Percentiles rank a stretch among this genome's conserved stretches.
These are phyloP conservation scores for Phytopythium mirpurense DNA, from an alignment of 352 stramenopile species.

Conservation along the genomic window DNA sequence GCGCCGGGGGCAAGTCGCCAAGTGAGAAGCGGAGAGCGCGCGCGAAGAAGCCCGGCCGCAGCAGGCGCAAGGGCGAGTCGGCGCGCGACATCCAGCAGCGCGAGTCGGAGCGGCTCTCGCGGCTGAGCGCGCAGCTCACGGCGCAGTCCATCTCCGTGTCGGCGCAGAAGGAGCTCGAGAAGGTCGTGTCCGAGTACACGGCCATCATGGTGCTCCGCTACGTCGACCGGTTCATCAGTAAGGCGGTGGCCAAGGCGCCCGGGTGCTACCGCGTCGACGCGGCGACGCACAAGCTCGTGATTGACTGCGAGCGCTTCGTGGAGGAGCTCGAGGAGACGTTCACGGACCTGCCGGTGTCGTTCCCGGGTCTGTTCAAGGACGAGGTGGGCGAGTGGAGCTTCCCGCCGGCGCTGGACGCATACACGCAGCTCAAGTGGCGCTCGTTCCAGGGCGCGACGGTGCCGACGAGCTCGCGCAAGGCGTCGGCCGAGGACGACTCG, in stretches of 20 bases:
- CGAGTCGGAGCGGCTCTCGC: slow-evolving; percentile 48
- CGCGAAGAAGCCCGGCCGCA: slow-evolving; percentile 10
- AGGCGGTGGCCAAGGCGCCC: slow-evolving; percentile 57
- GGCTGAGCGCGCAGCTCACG: slow-evolving; percentile 52
- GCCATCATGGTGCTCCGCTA: slow-evolving; percentile 81
- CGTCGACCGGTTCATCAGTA: slow-evolving; percentile 74
- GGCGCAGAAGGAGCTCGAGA: slow-evolving; percentile 67
- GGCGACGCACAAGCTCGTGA: slow-evolving; percentile 36
- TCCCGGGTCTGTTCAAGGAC: slow-evolving; percentile 47
- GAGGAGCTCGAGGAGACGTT: slow-evolving; percentile 65
- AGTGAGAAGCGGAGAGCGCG: slow-evolving; percentile 10
- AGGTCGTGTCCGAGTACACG: slow-evolving; percentile 64
- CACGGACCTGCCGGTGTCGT: slow-evolving; percentile 47
- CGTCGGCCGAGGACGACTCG: slow-evolving; percentile 36
- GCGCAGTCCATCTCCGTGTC: slow-evolving; percentile 61
- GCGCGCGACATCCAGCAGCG: slow-evolving; percentile 34
- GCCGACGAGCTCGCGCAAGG: slow-evolving; percentile 18
- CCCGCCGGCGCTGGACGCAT: slow-evolving; percentile 53
- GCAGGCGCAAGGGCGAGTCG: slow-evolving; percentile 24
- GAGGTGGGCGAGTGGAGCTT: slow-evolving; percentile 48
- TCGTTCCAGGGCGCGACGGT: slow-evolving; percentile 40
- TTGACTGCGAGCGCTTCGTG: slow-evolving; percentile 63
- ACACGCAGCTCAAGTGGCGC: slow-evolving; percentile 77
- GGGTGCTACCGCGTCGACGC: slow-evolving; percentile 63
- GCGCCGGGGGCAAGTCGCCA: slow-evolving; percentile 17